Base-by-base conservation (phyloP, 306 rosid species). In the Vachellia pachyceras region DNA sequence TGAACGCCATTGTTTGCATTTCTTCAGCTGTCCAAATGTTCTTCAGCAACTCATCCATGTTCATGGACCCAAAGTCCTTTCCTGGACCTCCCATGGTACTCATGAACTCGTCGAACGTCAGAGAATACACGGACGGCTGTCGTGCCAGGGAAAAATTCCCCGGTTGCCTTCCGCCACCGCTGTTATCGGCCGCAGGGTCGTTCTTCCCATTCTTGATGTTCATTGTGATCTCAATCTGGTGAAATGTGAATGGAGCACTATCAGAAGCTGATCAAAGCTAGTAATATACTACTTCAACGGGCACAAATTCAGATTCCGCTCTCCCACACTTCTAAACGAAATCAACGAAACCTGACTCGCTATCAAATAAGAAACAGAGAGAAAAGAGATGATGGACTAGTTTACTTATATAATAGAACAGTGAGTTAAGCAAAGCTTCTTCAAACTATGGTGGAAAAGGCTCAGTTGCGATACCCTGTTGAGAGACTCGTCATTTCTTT, bases 1-100 rank as follows among this genome's bases (percentile, higher is more conserved):
- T 7, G 23, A 90, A 70, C 7, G 88, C 90, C 92, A 84, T 75
- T 42, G 90, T 85, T 76, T 96, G 99, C 77, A 86, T 85, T 85
- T 96, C 99, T 86, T 96, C 99, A 1, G 99, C 98, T 33, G 82
- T 94, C 98, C 98, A 96, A 68, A 96, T 96, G 75, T 90, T 96
- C 91, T 92, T 94, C 39, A 96, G 84, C 73, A 96, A 88, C 88
- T 96, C 99, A 64, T 96, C 99, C 98, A 96, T 96, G 88, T 96
- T 96, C 99, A 96, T 94, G 2, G 99, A 96, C 11, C 99, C 99
- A 8, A 89, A 94, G 68, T 94, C 99, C 84, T 88, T 93, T 29
- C 97, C 95, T 10, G 92, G 60, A 44, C 98, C 92, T 10, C 94
- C 97, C 87, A 95, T 85, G 75, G 88, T 91, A 79, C 1, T 93